Conservation (phyloP, 176 grass and related monocot genomes). For the Aegilops bicornis region DNA sequence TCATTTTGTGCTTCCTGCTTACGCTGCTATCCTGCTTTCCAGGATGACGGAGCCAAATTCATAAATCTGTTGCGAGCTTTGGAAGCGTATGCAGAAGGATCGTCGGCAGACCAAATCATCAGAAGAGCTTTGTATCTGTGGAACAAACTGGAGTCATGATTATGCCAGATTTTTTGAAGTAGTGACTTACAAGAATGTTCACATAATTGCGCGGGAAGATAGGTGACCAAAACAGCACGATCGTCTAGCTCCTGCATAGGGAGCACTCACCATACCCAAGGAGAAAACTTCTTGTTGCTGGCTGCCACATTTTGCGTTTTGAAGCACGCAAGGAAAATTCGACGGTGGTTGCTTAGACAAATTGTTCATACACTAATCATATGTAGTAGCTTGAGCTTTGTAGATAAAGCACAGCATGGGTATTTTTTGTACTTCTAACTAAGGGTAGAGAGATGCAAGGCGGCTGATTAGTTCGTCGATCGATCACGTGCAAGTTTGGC, state of each 20-base stretch:
- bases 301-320: background rate
- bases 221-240: background rate
- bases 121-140: conserved; percentile 75
- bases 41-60: conserved; percentile 91
- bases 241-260: background rate
- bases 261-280: background rate
- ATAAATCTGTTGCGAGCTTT: conserved; percentile 73
- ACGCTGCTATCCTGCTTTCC: conserved; percentile 20
- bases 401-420: conserved; percentile 29
- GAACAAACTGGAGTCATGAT: conserved; percentile 59
- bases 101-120: conserved; percentile 72
- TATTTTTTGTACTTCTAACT: background rate
- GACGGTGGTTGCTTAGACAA: conserved; percentile 17
- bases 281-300: background rate
- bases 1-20: background rate
- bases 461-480: background rate
- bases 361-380: conserved; percentile 31
- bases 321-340: background rate
- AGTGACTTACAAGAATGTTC: background rate
- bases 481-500: background rate
- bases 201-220: conserved; percentile 18
- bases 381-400: conserved; percentile 17
- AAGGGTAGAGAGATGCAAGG: background rate
- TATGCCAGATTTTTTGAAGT: background rate
- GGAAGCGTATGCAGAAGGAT: conserved; percentile 94